A percentile compares a stretch with the other conserved stretches of the same genome.
Evolutionary conservation across 768 basidiomycete genomes (phyloP).

Genomic region (Auricularia cornea): DNA sequence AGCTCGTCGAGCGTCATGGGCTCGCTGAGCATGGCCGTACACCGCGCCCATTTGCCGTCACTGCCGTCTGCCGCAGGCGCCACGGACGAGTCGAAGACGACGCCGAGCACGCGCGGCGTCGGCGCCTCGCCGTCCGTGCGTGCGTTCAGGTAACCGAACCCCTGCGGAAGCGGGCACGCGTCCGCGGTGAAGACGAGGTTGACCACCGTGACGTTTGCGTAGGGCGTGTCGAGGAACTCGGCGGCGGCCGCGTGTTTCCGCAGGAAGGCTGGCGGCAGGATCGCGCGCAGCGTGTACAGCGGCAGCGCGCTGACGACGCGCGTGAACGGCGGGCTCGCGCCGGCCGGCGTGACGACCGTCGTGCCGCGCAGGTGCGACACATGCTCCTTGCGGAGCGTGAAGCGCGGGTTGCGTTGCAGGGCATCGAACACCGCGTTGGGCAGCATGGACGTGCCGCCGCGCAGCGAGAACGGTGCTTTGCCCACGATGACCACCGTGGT

Average conservation of each 20-base stretch:
- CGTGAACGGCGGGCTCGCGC: constrained; percentile 11
- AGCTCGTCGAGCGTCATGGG: too few relatives aligned
- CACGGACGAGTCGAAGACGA: too few relatives aligned
- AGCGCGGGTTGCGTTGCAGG: constrained; percentile 23
- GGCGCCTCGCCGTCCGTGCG: too few relatives aligned
- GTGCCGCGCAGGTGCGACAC: background rate
- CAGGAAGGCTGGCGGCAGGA: constrained; percentile 29
- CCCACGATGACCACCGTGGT: too few relatives aligned
- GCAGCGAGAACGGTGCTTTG: constrained; percentile 19
- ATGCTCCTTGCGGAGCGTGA: constrained; percentile 22
- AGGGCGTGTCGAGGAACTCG: constrained; percentile 58
- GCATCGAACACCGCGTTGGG: constrained; percentile 28
- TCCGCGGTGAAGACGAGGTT: constrained; percentile 68
- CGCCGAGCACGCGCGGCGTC: too few relatives aligned
- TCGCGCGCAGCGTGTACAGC: constrained; percentile 40
- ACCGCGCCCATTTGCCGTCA: too few relatives aligned
- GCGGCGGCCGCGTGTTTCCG: constrained; percentile 33
- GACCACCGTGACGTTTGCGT: constrained; percentile 77
- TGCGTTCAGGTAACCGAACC: background rate
- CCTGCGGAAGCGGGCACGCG: background rate
- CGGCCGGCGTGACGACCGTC: background rate
- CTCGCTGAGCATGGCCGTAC: too few relatives aligned
- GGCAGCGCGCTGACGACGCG: constrained; percentile 76
- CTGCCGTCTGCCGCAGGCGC: too few relatives aligned
- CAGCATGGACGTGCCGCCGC: constrained; percentile 25